Evolutionary conservation across 495 filamentous ascomycete genomes (phyloP), one percentile per base, ranked within the genome.

Genomic region (Penicillium mononematosum): DNA sequence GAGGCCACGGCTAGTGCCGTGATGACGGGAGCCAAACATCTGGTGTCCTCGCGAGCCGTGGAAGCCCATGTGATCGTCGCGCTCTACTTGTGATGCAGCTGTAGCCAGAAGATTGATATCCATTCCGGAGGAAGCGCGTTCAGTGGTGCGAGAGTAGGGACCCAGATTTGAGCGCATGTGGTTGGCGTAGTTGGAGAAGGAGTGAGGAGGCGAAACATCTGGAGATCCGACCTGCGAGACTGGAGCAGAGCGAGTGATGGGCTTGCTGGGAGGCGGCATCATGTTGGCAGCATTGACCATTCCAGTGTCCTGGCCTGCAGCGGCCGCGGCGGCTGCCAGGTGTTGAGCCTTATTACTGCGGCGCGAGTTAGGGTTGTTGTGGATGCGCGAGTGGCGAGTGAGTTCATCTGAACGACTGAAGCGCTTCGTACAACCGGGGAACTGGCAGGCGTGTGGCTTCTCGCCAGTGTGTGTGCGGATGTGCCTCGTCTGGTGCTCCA

Each of bases 381-480:
- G 94, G 79, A 98, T 98, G 70, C 94, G 83, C 70, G 94, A 97
- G 76, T 98, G 94, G 45, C 94, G 85, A 42, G 94, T 98, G 54
- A 98, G 81, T 75, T 98, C 94, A 65, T 98, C 94, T 19, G 95
- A 98, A 24, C 94, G 85, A 63, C 90, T 95, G 83, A 98, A 98
- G 56, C 92, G 89, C 76, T 98, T 98, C 49, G 90, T 94, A 83
- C 94, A 98, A 50, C 92, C 93, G 4, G 90, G 90, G 66, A 90
- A 96, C 64, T 88, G 84, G 83, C 94, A 98, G 41, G 87, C 92
- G 66, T 98, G 94, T 17, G 94, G 94, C 79, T 98, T 98, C 78
- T 98, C 94, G 57, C 94, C 95, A 2, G 94, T 98, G 71, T 98
- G 94, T 8, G 95, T 98, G 61, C 94, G 85, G 67, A 98, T 98